These are phyloP conservation scores for Leccinum subtestaceum DNA, from an alignment of 768 basidiomycete species.

Conservation along the genomic window DNA sequence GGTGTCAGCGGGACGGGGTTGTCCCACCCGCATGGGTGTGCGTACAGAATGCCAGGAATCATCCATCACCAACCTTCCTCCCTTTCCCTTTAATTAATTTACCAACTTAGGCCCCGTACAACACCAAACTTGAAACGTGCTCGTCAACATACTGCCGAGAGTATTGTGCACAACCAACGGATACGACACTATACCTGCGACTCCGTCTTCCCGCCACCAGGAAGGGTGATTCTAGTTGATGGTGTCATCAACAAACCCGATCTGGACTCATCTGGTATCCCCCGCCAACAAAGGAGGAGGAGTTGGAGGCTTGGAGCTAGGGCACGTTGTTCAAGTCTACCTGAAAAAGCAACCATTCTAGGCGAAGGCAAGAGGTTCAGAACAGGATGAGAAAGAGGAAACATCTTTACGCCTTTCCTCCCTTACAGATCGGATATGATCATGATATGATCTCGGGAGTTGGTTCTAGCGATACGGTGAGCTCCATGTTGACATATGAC, in stretches of 20 bases:
- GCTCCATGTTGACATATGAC: neutral
- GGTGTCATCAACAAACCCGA: neutral
- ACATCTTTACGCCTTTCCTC: neutral
- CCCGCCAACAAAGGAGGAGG: neutral
- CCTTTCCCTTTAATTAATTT: neutral
- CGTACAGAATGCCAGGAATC: neutral
- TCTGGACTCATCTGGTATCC: neutral
- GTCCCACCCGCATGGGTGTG: neutral
- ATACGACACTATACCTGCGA: neutral
- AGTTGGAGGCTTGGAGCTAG: neutral
- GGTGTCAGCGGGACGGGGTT: neutral
- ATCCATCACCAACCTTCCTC: neutral
- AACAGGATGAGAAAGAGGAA: neutral
- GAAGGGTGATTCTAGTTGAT: neutral
- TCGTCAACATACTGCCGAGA: too few species aligned
- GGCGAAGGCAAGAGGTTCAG: neutral
- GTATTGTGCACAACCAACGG: neutral
- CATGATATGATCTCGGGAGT: neutral
- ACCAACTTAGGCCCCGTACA: neutral
- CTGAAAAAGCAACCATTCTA: neutral
- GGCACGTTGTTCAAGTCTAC: neutral
- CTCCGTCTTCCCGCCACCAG: neutral
- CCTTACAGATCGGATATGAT: neutral
- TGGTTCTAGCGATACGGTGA: neutral
- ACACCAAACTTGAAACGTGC: neutral